phyloP scores from a whole-genome alignment of 1,284 basidiomycete genomes.

The Apiotrichum mycotoxinovorans region DNA sequence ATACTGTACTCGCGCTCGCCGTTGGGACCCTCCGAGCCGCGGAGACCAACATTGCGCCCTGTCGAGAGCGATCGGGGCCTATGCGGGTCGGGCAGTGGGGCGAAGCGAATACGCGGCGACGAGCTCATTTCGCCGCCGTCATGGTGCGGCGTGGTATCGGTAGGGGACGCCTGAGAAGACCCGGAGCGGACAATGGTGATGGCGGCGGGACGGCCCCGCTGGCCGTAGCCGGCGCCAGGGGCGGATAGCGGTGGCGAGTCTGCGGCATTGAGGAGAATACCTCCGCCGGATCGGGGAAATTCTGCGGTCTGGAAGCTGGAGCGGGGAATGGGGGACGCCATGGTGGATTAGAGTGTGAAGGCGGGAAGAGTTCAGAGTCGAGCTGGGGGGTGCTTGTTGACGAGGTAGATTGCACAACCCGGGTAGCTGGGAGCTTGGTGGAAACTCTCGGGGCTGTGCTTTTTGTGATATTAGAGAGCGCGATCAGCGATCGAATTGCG shows the following conservation, averaged over 20 bases:
- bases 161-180: background rate
- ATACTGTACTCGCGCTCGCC: conserved; percentile 18
- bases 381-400: background rate
- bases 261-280: conserved; percentile 15
- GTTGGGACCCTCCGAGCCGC: conserved; percentile 13
- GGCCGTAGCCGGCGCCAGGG: background rate
- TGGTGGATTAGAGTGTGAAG: too few species aligned
- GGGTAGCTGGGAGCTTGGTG: background rate
- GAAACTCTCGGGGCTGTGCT: too few species aligned
- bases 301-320: background rate
- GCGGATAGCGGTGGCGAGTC: background rate
- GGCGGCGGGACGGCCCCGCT: conserved; percentile 1
- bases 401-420: background rate
- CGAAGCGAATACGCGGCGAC: conserved; percentile 42
- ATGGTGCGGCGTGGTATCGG: background rate
- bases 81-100: conserved; percentile 46
- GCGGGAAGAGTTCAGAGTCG: too few species aligned
- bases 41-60: conserved; percentile 35
- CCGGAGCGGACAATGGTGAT: background rate
- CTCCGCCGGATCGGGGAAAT: conserved; percentile 1
- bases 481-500: too few species aligned
- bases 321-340: background rate
- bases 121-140: background rate
- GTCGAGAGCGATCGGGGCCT: conserved; percentile 43
- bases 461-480: too few species aligned